phyloP scores from a whole-genome alignment of 208 protist species.

The Acanthamoeba triangularis region DNA sequence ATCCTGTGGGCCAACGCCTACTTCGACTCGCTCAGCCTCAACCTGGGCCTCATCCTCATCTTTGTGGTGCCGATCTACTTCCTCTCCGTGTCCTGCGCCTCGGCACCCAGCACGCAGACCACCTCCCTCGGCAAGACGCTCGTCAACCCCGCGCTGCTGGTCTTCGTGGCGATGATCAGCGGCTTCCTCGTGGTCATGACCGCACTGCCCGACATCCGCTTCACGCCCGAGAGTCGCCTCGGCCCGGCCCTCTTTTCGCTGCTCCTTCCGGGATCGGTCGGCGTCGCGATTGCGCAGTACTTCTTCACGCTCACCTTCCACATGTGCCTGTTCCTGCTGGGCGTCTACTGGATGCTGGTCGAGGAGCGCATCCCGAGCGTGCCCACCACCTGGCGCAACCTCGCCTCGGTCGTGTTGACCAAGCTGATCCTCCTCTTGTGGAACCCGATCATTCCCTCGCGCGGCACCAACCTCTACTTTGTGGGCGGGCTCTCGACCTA shows the following conservation, averaged over 20 bases:
- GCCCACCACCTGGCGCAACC: conserved; percentile 54
- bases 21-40: conserved; percentile 47
- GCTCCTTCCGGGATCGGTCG: neutral
- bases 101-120: neutral
- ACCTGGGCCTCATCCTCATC: conserved; percentile 48
- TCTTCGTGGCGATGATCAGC: conserved; percentile 56
- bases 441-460: conserved; percentile 35
- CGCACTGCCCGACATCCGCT: conserved; percentile 43
- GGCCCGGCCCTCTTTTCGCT: neutral
- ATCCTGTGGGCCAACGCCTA: conserved; percentile 43
- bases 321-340: conserved; percentile 44
- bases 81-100: neutral
- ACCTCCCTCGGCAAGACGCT: conserved; percentile 26
- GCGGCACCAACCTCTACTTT: conserved; percentile 28
- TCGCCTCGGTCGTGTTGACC: conserved; percentile 9
- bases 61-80: conserved; percentile 38
- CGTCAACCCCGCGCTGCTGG: conserved; percentile 42
- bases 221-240: neutral
- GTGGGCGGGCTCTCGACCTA: conserved; percentile 32
- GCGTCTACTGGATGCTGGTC: conserved; percentile 25
- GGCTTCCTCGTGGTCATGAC: conserved; percentile 55
- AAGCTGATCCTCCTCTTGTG: conserved; percentile 39
- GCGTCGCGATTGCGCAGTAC: neutral
- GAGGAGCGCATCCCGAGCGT: conserved; percentile 36
- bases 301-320: conserved; percentile 62